phyloP scores from a whole-genome alignment of 495 filamentous ascomycete species.

The Achaetomiella virescens region DNA sequence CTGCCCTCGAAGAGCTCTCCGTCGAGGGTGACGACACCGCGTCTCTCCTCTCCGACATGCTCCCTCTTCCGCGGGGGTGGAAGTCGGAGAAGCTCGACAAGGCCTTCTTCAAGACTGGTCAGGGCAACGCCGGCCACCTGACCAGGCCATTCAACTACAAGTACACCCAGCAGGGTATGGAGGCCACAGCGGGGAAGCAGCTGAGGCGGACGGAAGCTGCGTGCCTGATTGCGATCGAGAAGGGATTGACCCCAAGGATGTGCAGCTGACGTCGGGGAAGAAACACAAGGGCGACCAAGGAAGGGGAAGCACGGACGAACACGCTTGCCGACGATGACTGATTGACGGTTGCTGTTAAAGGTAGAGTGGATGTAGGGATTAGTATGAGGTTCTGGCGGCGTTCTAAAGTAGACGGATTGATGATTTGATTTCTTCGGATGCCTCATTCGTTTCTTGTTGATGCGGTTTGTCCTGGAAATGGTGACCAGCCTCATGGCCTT shows the following conservation, averaged over 20 bases:
- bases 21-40: conserved; percentile 36
- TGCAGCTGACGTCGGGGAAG: conserved; percentile 65
- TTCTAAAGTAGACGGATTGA: conserved; percentile 4
- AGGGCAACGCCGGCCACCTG: conserved; percentile 57
- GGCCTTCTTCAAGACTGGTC: conserved; percentile 70
- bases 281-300: conserved; percentile 81
- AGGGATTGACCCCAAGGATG: conserved; percentile 75
- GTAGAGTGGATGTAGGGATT: not conserved
- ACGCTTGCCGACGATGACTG: conserved; percentile 19
- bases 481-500: too few relatives aligned
- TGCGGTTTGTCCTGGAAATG: not conserved
- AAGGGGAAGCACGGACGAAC: conserved; percentile 44
- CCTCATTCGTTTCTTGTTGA: not conserved
- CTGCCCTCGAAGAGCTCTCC: conserved; percentile 34
- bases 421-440: not conserved
- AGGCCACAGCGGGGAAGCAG: conserved; percentile 50
- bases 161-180: conserved; percentile 72
- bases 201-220: conserved; percentile 79
- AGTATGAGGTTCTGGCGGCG: not conserved
- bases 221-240: conserved; percentile 78
- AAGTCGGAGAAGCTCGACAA: conserved; percentile 77
- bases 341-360: not conserved
- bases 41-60: conserved; percentile 40
- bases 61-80: conserved; percentile 46
- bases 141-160: conserved; percentile 78